Evolutionary conservation across 192 early-diverging fungal genomes (phyloP).

Genomic region (Gaertneriomyces semiglobifer): DNA sequence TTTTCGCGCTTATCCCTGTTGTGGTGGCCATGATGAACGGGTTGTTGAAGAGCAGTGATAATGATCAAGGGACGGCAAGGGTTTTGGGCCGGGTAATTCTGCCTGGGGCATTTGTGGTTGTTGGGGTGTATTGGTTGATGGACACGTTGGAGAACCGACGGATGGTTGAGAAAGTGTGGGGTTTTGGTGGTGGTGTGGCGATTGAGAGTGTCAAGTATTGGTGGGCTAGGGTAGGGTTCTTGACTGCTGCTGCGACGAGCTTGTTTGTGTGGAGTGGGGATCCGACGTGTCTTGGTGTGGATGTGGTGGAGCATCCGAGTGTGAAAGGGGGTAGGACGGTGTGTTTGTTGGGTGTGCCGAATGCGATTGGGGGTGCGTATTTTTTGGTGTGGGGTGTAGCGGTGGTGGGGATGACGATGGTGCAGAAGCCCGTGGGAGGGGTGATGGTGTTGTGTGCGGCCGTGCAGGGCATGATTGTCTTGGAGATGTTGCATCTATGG

Average conservation of each 20-base stretch:
- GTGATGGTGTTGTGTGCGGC: slow-evolving; percentile 39
- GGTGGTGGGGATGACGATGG: slow-evolving; percentile 61
- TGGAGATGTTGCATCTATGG: slow-evolving; percentile 37
- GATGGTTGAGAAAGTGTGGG: slow-evolving; percentile 4
- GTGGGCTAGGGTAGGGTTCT: slow-evolving; percentile 34
- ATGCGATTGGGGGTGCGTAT: slow-evolving; percentile 68
- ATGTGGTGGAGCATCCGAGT: slow-evolving; percentile 4
- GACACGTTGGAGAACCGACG: slow-evolving; percentile 45
- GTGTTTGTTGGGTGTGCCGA: slow-evolving; percentile 55
- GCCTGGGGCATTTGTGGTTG: slow-evolving; percentile 23
- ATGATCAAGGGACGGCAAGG: slow-evolving; percentile 38
- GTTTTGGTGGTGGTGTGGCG: not conserved
- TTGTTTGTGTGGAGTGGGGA: slow-evolving; percentile 35
- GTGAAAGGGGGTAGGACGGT: slow-evolving; percentile 5
- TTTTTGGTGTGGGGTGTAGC: slow-evolving; percentile 49
- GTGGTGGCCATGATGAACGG: slow-evolving; percentile 39
- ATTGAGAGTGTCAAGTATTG: slow-evolving; percentile 28
- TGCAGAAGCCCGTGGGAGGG: slow-evolving; percentile 81
- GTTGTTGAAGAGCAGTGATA: slow-evolving; percentile 48
- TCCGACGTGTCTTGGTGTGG: slow-evolving; percentile 36
- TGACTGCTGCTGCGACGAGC: slow-evolving; percentile 16
- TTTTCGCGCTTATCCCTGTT: slow-evolving; percentile 39
- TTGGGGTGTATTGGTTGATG: slow-evolving; percentile 43
- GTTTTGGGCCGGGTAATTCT: slow-evolving; percentile 21
- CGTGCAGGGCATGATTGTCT: slow-evolving; percentile 35